Percentiles rank a stretch among this genome's conserved stretches.
These are phyloP conservation scores for Cyclotella cryptica DNA, from an alignment of 108 stramenopile species.

Conservation along the genomic window DNA sequence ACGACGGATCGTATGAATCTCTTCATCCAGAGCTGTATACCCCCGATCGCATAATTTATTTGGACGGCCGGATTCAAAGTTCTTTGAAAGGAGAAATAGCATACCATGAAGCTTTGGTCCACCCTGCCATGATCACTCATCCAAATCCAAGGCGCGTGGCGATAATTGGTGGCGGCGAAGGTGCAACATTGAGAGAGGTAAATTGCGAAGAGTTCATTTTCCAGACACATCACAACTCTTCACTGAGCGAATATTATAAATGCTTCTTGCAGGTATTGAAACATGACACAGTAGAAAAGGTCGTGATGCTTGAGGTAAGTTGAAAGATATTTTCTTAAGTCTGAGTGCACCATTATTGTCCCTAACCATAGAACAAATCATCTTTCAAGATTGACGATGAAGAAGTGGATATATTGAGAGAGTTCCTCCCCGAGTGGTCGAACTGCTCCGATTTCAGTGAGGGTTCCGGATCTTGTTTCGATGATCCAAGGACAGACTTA, in stretches of 20 bases:
- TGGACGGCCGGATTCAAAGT: slow-evolving; percentile 72
- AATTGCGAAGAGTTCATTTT: slow-evolving; percentile 36
- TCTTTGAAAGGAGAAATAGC: slow-evolving; percentile 47
- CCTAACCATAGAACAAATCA: not conserved
- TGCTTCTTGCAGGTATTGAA: slow-evolving; percentile 62
- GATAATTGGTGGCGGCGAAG: slow-evolving; percentile 85
- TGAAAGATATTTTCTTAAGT: too few relatives aligned
- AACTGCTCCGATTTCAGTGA: slow-evolving; percentile 60
- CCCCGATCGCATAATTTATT: slow-evolving; percentile 61
- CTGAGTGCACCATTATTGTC: not conserved
- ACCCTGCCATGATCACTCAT: slow-evolving; percentile 94
- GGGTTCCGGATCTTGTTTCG: slow-evolving; percentile 59
- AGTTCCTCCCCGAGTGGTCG: slow-evolving; percentile 57
- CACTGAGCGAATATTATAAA: too few relatives aligned
- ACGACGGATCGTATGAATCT: slow-evolving; percentile 67
- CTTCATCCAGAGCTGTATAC: slow-evolving; percentile 57
- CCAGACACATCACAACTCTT: too few relatives aligned
- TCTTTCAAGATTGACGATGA: slow-evolving; percentile 48
- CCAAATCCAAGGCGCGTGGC: slow-evolving; percentile 72
- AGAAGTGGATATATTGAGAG: slow-evolving; percentile 47
- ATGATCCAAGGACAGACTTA: slow-evolving; percentile 62
- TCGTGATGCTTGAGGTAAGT: slow-evolving; percentile 70
- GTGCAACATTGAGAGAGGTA: slow-evolving; percentile 82
- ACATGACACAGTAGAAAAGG: slow-evolving; percentile 80
- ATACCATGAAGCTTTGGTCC: slow-evolving; percentile 92